Percentiles rank a stretch among this genome's conserved stretches.
phyloP scores from a whole-genome alignment of 768 basidiomycete species.

The Leccinum aurantiacum region DNA sequence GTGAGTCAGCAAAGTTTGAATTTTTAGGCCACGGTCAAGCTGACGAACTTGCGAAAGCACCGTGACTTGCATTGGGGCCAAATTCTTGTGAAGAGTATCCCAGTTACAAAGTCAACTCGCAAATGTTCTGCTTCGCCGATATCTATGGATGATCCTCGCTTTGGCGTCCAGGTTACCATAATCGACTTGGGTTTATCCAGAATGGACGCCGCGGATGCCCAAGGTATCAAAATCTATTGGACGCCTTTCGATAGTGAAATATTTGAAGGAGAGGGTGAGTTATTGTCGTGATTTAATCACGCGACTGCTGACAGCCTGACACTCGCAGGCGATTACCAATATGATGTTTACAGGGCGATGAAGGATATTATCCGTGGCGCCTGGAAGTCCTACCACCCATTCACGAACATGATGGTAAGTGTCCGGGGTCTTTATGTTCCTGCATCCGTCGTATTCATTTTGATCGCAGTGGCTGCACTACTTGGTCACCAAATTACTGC shows the following conservation, averaged over 20 bases:
- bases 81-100: conserved; percentile 71
- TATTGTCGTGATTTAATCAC: neutral
- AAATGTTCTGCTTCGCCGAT: conserved; percentile 35
- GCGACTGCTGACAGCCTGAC: conserved; percentile 10
- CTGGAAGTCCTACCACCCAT: conserved; percentile 79
- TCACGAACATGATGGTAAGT: conserved; percentile 89
- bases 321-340: conserved; percentile 80
- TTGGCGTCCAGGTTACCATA: conserved; percentile 78
- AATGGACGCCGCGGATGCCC: conserved; percentile 59
- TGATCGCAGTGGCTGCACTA: conserved; percentile 85
- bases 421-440: neutral
- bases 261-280: conserved; percentile 87
- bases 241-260: conserved; percentile 85
- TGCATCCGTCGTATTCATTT: conserved; percentile 12
- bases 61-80: conserved; percentile 99
- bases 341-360: conserved; percentile 94
- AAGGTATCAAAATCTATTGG: conserved; percentile 56
- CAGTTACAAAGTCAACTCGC: conserved; percentile 35
- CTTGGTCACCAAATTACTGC: conserved; percentile 68
- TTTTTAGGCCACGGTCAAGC: neutral
- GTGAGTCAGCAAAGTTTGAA: conserved; percentile 42
- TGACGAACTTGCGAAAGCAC: conserved; percentile 55
- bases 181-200: conserved; percentile 95
- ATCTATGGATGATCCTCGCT: conserved; percentile 62
- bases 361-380: conserved; percentile 50